Percentiles rank a stretch among this genome's conserved stretches.
These are phyloP conservation scores for Colletotrichum salicis DNA, from an alignment of 2,329 filamentous ascomycete genomes.

Conservation along the genomic window DNA sequence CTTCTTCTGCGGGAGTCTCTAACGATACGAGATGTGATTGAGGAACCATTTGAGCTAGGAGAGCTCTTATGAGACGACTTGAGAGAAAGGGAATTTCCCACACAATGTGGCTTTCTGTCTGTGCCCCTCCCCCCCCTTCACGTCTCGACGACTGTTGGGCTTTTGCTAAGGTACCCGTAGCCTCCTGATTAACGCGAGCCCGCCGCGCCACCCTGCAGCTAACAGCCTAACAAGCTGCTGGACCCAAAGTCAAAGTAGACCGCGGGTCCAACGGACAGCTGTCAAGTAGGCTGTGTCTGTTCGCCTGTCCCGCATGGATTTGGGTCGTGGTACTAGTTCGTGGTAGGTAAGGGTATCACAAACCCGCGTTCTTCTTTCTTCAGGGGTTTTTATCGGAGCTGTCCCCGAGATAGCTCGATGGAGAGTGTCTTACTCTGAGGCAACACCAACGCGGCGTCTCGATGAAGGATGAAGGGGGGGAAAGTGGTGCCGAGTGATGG, in stretches of 20 bases:
- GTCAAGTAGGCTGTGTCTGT: background rate
- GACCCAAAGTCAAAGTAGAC: conserved; percentile 3
- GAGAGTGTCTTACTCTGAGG: too few species aligned
- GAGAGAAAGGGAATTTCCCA: background rate
- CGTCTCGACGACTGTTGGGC: background rate
- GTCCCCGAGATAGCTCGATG: too few species aligned
- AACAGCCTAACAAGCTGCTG: background rate
- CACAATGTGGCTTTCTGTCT: background rate
- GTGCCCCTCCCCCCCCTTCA: too few species aligned
- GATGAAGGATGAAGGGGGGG: too few species aligned
- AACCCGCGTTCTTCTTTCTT: background rate
- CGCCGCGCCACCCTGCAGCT: background rate
- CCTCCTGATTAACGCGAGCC: background rate
- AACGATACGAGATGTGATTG: background rate
- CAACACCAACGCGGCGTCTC: too few species aligned
- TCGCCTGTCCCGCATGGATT: background rate
- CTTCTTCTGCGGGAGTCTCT: background rate
- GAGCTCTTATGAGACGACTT: background rate
- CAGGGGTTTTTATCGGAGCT: background rate
- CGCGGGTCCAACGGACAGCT: background rate
- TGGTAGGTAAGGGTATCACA: background rate
- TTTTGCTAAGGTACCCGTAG: background rate
- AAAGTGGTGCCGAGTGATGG: background rate
- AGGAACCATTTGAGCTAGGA: too few species aligned
- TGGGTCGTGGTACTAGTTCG: background rate